These are phyloP conservation scores for Populus simonii DNA, from an alignment of 345 rosid genomes.

Conservation along the genomic window DNA sequence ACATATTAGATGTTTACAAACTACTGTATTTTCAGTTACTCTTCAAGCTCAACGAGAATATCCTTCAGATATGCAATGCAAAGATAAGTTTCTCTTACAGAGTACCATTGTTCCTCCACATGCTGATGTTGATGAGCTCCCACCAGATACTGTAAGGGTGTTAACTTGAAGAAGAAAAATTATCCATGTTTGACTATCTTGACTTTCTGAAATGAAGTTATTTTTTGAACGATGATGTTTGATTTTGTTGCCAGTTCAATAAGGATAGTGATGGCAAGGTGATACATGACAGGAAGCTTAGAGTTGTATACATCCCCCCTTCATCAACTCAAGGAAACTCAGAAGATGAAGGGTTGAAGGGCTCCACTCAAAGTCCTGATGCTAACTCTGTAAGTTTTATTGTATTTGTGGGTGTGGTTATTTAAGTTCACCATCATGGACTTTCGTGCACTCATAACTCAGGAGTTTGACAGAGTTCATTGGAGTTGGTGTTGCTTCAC, in stretches of 20 bases:
- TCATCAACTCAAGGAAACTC: conserved; percentile 50
- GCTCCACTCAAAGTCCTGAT: conserved; percentile 48
- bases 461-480: not conserved
- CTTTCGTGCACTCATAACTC: not conserved
- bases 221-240: conserved; percentile 10
- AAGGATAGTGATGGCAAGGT: conserved; percentile 60
- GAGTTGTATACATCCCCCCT: conserved; percentile 60
- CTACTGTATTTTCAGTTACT: conserved; percentile 54
- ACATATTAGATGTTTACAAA: not conserved
- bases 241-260: conserved; percentile 49
- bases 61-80: conserved; percentile 91
- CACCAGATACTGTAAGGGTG: conserved; percentile 71
- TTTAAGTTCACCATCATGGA: not conserved
- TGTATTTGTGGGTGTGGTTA: not conserved
- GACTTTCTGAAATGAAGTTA: not conserved
- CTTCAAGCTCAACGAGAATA: conserved; percentile 82
- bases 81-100: conserved; percentile 93
- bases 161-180: conserved; percentile 2
- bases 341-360: conserved; percentile 48
- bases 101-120: conserved; percentile 73
- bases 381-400: conserved; percentile 56
- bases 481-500: not conserved
- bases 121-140: conserved; percentile 79
- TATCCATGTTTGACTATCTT: not conserved
- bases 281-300: conserved; percentile 80